Base-by-base conservation (phyloP, 1,284 basidiomycete genomes). In the Ceraceosorus guamensis region DNA sequence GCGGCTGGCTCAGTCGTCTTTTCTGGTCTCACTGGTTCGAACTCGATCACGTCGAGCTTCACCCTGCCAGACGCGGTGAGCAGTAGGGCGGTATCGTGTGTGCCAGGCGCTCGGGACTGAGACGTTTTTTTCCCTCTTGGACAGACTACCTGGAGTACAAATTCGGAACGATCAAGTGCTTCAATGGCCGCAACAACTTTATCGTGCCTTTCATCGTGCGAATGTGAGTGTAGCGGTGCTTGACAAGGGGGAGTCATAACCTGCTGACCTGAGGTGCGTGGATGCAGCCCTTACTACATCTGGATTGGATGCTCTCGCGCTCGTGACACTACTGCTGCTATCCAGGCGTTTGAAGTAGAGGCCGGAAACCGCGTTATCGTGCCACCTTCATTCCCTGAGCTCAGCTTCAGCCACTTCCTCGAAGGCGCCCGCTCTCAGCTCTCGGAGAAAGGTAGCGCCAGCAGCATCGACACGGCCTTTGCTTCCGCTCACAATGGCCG, bases 91-190 rank as follows among this genome's bases (percentile, higher is more conserved):
- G n/a, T n/a, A n/a, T n/a, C n/a, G n/a, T n/a, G 7, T 10, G 18
- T 7, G 6, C 33, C 10, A 14, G 48, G 6, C 6, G 48, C 32
- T 6, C 6, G 14, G 37, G 18, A 71, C 53, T 7, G 13, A 46
- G n/a, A 18, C 4, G 53, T 2, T 11, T 4, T 30, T 30, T n/a
- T 47, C 8, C 13, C 14, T 51, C 41, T n/a, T 43, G 18, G 30
- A 10, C 62, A 71, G 84, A 86, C 60, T 89, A 89, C 74, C 80
- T 89, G 50, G 87, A 89, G 74, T 87, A 88, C 79, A 84, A 83
- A 63, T 88, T 89, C 77, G 86, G 86, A 35, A 88, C 87, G 7
- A 73, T 79, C 70, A 79, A 79, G 66, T 70, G 66, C 55, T 86
- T 84, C 78, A 88, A 87, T 64, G 86, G 83, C 5, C 81, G 87